A percentile compares a stretch with the other conserved stretches of the same genome.
Evolutionary conservation across 1,284 basidiomycete genomes (phyloP).

Genomic region (Cryptococcus sp.): DNA sequence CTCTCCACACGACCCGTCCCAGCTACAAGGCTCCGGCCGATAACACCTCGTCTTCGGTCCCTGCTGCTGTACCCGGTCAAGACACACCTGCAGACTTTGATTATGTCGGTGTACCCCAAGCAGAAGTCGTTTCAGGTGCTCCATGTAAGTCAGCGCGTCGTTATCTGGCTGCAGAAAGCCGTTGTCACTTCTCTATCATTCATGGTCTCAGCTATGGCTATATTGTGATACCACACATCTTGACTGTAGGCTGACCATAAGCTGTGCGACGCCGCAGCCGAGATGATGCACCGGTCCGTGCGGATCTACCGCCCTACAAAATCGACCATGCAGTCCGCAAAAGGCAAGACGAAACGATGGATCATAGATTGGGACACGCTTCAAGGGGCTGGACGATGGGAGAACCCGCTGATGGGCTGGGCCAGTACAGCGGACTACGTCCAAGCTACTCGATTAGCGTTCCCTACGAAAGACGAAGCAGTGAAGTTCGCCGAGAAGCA

Average conservation of each 20-base stretch:
- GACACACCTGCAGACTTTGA: constrained; percentile 14
- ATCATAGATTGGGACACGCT: constrained; percentile 93
- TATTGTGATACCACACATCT: not conserved
- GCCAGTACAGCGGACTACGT: constrained; percentile 95
- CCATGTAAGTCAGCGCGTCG: constrained; percentile 36
- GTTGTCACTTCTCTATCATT: no score
- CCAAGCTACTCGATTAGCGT: constrained; percentile 86
- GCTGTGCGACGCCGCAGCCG: constrained; percentile 57
- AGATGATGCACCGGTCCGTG: constrained; percentile 82
- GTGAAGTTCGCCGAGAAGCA: constrained; percentile 69
- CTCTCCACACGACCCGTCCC: constrained; percentile 9
- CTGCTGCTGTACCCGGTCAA: constrained; percentile 7
- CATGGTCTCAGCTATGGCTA: no score
- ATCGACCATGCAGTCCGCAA: constrained; percentile 93
- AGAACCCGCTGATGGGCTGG: constrained; percentile 99
- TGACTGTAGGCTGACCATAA: not conserved
- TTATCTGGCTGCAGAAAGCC: no score
- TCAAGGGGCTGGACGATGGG: constrained; percentile 87
- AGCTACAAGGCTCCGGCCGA: constrained; percentile 10
- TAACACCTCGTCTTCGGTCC: constrained; percentile 7
- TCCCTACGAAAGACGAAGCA: constrained; percentile 88
- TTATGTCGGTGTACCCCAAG: constrained; percentile 14
- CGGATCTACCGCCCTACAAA: constrained; percentile 92
- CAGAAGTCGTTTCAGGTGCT: constrained; percentile 52
- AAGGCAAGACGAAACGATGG: constrained; percentile 85